Percentiles rank a stretch among this genome's conserved stretches.
These are phyloP conservation scores for Brassica balearica DNA, from an alignment of 441 rosid species.

Conservation along the genomic window DNA sequence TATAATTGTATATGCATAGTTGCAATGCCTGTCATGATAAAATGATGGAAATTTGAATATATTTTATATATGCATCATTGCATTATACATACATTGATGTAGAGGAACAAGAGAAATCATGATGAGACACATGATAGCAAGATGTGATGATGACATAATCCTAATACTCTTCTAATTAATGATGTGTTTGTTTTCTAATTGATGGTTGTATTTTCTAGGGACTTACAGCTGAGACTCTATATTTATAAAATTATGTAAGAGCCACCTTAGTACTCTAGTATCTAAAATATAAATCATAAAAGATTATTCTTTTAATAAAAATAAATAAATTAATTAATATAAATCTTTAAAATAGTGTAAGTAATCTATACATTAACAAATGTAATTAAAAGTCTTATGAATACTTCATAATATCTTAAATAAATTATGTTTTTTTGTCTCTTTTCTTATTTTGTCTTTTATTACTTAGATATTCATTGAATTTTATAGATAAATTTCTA, in stretches of 20 bases:
- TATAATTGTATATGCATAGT: background rate
- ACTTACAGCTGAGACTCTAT: background rate
- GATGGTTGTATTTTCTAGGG: background rate
- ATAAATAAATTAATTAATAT: too few species aligned
- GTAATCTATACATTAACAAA: background rate
- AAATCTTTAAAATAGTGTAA: background rate
- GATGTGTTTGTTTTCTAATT: background rate
- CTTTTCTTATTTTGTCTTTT: too few species aligned
- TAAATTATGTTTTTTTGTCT: too few species aligned
- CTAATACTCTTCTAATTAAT: background rate
- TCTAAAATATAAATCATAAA: background rate
- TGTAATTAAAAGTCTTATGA: too few species aligned
- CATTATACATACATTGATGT: background rate
- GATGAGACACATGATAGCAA: background rate
- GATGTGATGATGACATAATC: background rate
- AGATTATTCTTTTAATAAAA: too few species aligned
- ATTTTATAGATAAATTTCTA: too few species aligned
- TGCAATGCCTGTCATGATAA: background rate
- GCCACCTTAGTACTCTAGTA: background rate
- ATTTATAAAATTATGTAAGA: background rate
- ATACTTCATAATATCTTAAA: background rate
- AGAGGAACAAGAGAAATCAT: background rate
- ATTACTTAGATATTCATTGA: background rate
- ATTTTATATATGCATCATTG: background rate
- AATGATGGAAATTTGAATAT: background rate